phyloP scores from a whole-genome alignment of 169 alveolate species.

The Fabrea salina region DNA sequence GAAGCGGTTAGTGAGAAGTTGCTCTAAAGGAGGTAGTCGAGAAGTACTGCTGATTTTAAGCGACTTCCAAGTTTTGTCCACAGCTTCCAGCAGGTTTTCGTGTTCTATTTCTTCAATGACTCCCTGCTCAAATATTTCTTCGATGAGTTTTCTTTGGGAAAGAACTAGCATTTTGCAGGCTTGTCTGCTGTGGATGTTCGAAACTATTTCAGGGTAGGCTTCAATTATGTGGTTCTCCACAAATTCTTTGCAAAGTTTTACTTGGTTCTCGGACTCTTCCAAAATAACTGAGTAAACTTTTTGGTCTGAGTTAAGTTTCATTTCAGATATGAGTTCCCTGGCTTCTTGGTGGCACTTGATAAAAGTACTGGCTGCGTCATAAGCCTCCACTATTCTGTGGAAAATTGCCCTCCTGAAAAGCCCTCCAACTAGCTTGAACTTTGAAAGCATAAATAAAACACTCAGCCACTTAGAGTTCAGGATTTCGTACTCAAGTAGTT shows the following conservation, averaged over 20 bases:
- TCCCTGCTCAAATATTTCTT: constrained; percentile 1
- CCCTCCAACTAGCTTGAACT: background rate
- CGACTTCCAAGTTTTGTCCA: constrained; percentile 12
- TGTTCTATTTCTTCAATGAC: constrained; percentile 20
- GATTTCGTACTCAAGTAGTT: background rate
- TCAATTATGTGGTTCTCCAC: constrained; percentile 1
- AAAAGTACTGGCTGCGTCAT: constrained; percentile 35
- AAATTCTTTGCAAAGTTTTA: constrained; percentile 15
- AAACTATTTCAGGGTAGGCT: constrained; percentile 2
- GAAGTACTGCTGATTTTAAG: background rate
- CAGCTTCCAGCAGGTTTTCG: background rate
- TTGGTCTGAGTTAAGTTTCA: constrained; percentile 7
- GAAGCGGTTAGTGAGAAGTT: background rate
- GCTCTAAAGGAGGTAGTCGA: background rate
- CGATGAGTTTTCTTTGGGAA: constrained; percentile 13
- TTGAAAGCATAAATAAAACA: background rate
- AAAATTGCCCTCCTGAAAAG: background rate
- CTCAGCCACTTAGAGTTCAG: background rate
- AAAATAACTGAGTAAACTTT: background rate
- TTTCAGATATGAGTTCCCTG: background rate
- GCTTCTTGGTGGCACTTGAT: constrained; percentile 25
- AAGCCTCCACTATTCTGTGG: background rate
- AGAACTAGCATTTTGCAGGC: constrained; percentile 6
- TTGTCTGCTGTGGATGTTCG: background rate
- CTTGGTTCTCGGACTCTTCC: constrained; percentile 7